Evolutionary conservation across 208 protist species (phyloP).

Genomic region (Porcisia hertigi): DNA sequence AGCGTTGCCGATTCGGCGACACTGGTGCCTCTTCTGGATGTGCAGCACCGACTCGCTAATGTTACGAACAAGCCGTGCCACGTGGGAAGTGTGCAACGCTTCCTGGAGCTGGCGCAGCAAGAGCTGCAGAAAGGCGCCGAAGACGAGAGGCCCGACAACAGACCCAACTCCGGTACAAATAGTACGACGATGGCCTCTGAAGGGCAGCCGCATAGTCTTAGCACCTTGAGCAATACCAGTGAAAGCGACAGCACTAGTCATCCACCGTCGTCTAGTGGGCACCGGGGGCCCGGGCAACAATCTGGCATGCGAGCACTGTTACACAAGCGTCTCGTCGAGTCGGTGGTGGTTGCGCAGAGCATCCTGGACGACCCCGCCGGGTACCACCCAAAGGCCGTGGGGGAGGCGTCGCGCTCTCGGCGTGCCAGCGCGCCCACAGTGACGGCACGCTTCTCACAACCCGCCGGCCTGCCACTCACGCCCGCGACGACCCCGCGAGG

Average conservation of each 20-base stretch:
- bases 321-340: slow-evolving; percentile 24
- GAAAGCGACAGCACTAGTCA: not conserved
- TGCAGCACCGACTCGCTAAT: slow-evolving; percentile 47
- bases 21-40: slow-evolving; percentile 47
- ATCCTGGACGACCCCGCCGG: slow-evolving; percentile 21
- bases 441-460: slow-evolving; percentile 1
- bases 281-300: slow-evolving; percentile 9
- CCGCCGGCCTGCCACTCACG: not conserved
- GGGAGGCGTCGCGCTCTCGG: not conserved
- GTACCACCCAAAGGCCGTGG: slow-evolving; percentile 13
- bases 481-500: not conserved
- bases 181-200: not conserved
- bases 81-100: slow-evolving; percentile 48
- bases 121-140: slow-evolving; percentile 30
- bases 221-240: slow-evolving; percentile 9
- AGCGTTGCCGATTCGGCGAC: slow-evolving; percentile 31
- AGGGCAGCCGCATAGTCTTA: not conserved
- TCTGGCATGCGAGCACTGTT: slow-evolving; percentile 4
- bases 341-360: slow-evolving; percentile 23
- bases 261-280: slow-evolving; percentile 1
- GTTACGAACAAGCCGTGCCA: slow-evolving; percentile 48
- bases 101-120: slow-evolving; percentile 44
- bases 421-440: not conserved
- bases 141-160: not conserved
- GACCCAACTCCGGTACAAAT: not conserved